These are phyloP conservation scores for Ogataea paraovalis DNA, from an alignment of 805 yeast genomes.

Conservation along the genomic window DNA sequence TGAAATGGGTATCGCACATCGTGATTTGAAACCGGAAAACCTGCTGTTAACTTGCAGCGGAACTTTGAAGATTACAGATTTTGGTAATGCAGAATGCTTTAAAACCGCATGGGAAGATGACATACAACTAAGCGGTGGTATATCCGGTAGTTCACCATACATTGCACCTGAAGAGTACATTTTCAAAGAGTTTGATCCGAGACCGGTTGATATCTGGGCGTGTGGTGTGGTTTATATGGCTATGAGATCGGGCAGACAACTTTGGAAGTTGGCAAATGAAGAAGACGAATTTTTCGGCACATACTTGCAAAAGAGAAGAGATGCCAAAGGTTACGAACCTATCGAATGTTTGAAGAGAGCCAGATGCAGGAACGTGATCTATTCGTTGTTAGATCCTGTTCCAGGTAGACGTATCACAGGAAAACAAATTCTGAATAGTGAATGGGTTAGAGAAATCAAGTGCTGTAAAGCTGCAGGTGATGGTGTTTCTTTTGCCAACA, in stretches of 20 bases:
- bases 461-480: slow-evolving; percentile 41
- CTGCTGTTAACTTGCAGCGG: slow-evolving; percentile 70
- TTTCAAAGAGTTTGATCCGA: slow-evolving; percentile 65
- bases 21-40: slow-evolving; percentile 89
- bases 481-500: not conserved
- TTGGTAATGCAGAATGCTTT: slow-evolving; percentile 82
- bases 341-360: slow-evolving; percentile 82
- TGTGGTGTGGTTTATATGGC: slow-evolving; percentile 93
- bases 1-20: slow-evolving; percentile 82
- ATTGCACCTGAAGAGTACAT: slow-evolving; percentile 87
- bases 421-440: slow-evolving; percentile 81
- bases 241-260: slow-evolving; percentile 89
- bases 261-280: slow-evolving; percentile 79
- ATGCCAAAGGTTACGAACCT: slow-evolving; percentile 85
- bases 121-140: slow-evolving; percentile 66
- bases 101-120: slow-evolving; percentile 80
- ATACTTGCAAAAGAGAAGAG: slow-evolving; percentile 75
- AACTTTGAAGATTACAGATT: slow-evolving; percentile 76
- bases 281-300: slow-evolving; percentile 78
- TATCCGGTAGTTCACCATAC: slow-evolving; percentile 85
- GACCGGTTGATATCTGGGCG: slow-evolving; percentile 86
- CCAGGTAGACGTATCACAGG: slow-evolving; percentile 86
- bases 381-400: slow-evolving; percentile 88
- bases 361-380: slow-evolving; percentile 87
- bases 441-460: slow-evolving; percentile 90